phyloP scores from a whole-genome alignment of 192 early-diverging fungal genomes.

The Geranomyces michiganensis region DNA sequence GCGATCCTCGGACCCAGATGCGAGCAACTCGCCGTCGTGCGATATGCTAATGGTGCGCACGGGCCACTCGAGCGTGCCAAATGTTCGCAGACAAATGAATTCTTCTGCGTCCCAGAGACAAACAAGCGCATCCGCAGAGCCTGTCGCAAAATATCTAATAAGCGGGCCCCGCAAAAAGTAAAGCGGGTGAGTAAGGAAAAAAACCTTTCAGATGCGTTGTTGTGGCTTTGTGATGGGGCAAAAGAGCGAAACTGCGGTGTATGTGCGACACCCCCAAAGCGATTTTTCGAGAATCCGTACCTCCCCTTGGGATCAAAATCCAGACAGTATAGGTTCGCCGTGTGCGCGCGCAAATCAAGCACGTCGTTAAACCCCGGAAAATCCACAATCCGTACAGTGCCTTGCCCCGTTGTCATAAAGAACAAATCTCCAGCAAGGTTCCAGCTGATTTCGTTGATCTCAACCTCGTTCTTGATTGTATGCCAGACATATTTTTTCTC shows the following conservation, averaged over 20 bases:
- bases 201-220: too few relatives aligned
- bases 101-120: constrained; percentile 76
- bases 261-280: too few relatives aligned
- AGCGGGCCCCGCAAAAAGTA: too few relatives aligned
- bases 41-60: constrained; percentile 78
- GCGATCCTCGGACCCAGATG: constrained; percentile 75
- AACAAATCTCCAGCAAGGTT: constrained; percentile 72
- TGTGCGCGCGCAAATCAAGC: constrained; percentile 68
- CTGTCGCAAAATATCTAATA: constrained; percentile 70
- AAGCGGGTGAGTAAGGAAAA: too few relatives aligned
- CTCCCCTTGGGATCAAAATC: constrained; percentile 77
- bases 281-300: constrained; percentile 26
- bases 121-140: constrained; percentile 75
- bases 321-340: constrained; percentile 78
- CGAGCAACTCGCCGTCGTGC: constrained; percentile 76
- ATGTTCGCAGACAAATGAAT: constrained; percentile 64
- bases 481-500: constrained; percentile 49
- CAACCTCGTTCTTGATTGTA: constrained; percentile 55
- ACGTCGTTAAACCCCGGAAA: constrained; percentile 65
- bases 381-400: constrained; percentile 66
- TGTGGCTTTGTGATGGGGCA: too few relatives aligned
- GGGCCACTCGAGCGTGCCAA: constrained; percentile 73
- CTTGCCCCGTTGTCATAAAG: constrained; percentile 76
- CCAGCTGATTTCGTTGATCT: constrained; percentile 85
- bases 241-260: too few relatives aligned